A percentile compares a stretch with the other conserved stretches of the same genome.
Conservation (phyloP, 164 flowering plant genomes). For the Houttuynia cordata region DNA sequence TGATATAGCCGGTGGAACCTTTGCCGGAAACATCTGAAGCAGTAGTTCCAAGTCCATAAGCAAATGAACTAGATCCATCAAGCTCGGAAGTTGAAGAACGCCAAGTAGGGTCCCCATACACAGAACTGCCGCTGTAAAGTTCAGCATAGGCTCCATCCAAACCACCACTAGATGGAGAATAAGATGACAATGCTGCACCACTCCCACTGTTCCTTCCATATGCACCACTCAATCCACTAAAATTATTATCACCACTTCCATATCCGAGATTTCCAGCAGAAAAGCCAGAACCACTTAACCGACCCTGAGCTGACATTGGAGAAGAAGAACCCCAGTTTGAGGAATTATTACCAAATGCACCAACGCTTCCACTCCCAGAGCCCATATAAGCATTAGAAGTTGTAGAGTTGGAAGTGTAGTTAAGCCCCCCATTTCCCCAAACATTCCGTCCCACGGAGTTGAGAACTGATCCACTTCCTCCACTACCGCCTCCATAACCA, state of each 20-base stretch:
- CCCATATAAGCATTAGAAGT: slow-evolving; percentile 37
- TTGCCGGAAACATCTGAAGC: slow-evolving; percentile 41
- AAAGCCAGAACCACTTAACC: slow-evolving; percentile 31
- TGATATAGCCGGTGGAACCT: slow-evolving; percentile 38
- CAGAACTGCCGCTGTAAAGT: slow-evolving; percentile 36
- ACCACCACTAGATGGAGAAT: slow-evolving; percentile 32
- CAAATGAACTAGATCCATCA: slow-evolving; percentile 44
- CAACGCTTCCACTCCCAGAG: slow-evolving; percentile 41
- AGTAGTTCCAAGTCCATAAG: slow-evolving; percentile 42
- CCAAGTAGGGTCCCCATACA: slow-evolving; percentile 68
- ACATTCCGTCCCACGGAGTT: slow-evolving; percentile 47
- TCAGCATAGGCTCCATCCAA: slow-evolving; percentile 47
- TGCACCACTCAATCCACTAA: slow-evolving; percentile 33
- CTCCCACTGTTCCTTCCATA: slow-evolving; percentile 47
- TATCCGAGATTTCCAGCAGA: slow-evolving; percentile 35
- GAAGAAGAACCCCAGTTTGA: slow-evolving; percentile 49
- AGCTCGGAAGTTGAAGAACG: slow-evolving; percentile 43
- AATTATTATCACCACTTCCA: slow-evolving; percentile 40
- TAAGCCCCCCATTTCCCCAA: slow-evolving; percentile 71
- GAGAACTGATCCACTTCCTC: slow-evolving; percentile 49
- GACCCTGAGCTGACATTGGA: slow-evolving; percentile 32
- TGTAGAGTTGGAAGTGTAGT: slow-evolving; percentile 35
- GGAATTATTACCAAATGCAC: slow-evolving; percentile 34
- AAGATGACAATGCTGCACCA: slow-evolving; percentile 24
- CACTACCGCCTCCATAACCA: slow-evolving; percentile 51